Percentiles rank a stretch among this genome's conserved stretches.
Conservation (phyloP, 2,329 filamentous ascomycete species). For the Colletotrichum tofieldiae region DNA sequence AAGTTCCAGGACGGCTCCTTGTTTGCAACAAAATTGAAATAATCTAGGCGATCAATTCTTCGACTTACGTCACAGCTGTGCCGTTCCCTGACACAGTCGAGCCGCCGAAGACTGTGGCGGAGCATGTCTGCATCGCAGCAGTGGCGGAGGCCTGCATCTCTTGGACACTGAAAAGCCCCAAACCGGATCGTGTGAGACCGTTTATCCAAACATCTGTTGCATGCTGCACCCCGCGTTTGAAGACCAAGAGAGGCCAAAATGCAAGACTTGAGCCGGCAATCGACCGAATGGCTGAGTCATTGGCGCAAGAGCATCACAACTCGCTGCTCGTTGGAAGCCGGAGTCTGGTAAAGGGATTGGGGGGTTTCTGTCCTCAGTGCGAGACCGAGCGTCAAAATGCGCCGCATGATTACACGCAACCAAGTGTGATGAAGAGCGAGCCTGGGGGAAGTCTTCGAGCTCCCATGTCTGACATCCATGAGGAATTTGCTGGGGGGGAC, state of each 20-base stretch:
- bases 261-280: background rate
- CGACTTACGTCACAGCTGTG: background rate
- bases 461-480: background rate
- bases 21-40: background rate
- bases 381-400: constrained; percentile 14
- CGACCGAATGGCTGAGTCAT: background rate
- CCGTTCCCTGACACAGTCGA: background rate
- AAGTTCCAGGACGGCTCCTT: constrained; percentile 2
- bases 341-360: background rate
- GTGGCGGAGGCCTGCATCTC: constrained; percentile 19
- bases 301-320: background rate
- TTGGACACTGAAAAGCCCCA: constrained; percentile 30
- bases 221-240: constrained; percentile 39
- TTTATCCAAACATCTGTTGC: constrained; percentile 13
- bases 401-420: background rate
- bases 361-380: constrained; percentile 2
- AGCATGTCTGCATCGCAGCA: constrained; percentile 16
- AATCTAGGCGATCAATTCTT: background rate
- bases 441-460: background rate
- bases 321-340: background rate
- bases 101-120: constrained; percentile 23
- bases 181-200: constrained; percentile 7
- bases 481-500: constrained; percentile 14
- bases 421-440: background rate
- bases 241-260: background rate